Percentiles rank a stretch among this genome's conserved stretches.
Evolutionary conservation across 805 yeast genomes (phyloP).

Genomic region (Candida ponderosae): DNA sequence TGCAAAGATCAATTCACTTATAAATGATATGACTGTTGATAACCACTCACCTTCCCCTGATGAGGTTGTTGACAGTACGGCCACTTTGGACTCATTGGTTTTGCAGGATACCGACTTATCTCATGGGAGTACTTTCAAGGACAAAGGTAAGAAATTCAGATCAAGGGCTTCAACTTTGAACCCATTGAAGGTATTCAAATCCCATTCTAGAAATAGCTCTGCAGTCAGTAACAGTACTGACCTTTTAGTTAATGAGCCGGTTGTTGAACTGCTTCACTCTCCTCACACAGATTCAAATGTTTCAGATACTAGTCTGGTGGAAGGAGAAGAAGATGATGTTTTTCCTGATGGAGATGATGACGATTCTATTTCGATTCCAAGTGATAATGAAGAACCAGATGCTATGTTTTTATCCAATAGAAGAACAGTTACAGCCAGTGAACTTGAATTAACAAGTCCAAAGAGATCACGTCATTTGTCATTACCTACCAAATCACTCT

Average conservation of each 20-base stretch:
- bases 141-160: neutral
- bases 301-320: no score
- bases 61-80: constrained; percentile 7
- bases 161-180: neutral
- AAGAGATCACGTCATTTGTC: neutral
- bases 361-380: neutral
- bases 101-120: no score
- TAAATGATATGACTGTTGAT: constrained; percentile 24
- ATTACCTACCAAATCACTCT: neutral
- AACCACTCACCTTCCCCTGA: neutral
- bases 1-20: constrained; percentile 29
- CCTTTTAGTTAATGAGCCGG: constrained; percentile 4
- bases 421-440: constrained; percentile 1
- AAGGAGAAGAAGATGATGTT: constrained; percentile 7
- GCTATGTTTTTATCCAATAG: constrained; percentile 1
- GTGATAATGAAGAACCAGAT: neutral
- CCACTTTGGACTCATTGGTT: constrained; percentile 1
- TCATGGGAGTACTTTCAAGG: neutral
- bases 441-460: neutral
- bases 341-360: constrained; percentile 4
- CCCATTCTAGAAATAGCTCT: neutral
- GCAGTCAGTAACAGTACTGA: neutral
- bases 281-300: neutral
- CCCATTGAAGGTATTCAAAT: constrained; percentile 2
- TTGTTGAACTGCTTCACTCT: constrained; percentile 13